phyloP scores from a whole-genome alignment of 306 rosid species.

The Fagus sylvatica region DNA sequence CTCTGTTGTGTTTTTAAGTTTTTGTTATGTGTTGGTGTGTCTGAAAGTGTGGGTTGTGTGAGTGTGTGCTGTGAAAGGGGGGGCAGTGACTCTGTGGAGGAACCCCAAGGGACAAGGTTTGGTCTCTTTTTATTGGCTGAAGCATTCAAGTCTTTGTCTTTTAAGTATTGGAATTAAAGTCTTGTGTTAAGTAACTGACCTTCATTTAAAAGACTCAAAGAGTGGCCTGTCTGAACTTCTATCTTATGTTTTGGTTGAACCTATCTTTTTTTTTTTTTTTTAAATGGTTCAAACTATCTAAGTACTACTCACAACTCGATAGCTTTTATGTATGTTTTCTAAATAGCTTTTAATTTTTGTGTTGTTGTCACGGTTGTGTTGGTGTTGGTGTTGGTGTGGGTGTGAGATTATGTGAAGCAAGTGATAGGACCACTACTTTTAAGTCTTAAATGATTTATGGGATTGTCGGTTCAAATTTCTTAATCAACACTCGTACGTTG shows the following conservation, averaged over 20 bases:
- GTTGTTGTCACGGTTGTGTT: too few relatives aligned
- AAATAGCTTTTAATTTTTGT: too few relatives aligned
- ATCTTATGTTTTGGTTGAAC: background rate
- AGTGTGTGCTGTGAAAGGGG: conserved; percentile 38
- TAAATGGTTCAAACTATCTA: too few relatives aligned
- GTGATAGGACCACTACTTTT: too few relatives aligned
- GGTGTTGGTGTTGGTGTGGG: too few relatives aligned
- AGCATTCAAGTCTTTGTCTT: background rate
- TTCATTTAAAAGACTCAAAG: conserved; percentile 1
- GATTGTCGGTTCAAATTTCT: too few relatives aligned
- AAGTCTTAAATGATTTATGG: too few relatives aligned
- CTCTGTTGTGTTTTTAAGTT: conserved; percentile 17
- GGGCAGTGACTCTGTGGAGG: conserved; percentile 31
- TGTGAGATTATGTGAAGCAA: too few relatives aligned
- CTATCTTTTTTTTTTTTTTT: too few relatives aligned
- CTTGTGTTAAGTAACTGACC: background rate
- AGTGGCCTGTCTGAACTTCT: background rate
- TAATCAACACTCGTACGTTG: too few relatives aligned
- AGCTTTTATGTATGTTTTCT: too few relatives aligned
- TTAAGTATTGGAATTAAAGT: conserved; percentile 10
- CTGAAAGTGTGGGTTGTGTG: conserved; percentile 1
- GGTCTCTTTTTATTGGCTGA: conserved; percentile 25
- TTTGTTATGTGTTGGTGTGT: conserved; percentile 10
- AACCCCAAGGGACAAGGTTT: conserved; percentile 25
- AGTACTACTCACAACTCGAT: too few relatives aligned